Base-by-base conservation (phyloP, 169 alveolate genomes). In the Eimeria sp. region DNA sequence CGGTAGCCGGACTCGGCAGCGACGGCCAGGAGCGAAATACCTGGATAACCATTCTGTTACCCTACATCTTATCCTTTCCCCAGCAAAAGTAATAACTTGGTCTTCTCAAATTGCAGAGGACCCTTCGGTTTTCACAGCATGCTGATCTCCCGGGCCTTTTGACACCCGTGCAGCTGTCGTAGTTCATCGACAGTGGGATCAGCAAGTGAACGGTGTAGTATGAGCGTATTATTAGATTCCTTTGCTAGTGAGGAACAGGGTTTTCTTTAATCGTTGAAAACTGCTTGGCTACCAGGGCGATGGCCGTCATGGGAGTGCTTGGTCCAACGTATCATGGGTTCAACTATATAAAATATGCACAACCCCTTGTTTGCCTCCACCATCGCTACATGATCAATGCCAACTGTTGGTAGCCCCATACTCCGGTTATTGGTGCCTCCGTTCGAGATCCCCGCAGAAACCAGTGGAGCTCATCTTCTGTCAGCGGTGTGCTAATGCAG, bases 1-100 rank as follows among this genome's bases (percentile, higher is more conserved):
- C 58, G 86, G 63, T 34, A 40, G 86, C 6, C 86, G 34, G 63
- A 45, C 65, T 78, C 63, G 88, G 88, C 88, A 47, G 63, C 88
- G 40, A 45, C 63, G 22, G 25, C 45, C 13, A 11, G 4, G 45
- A 47, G 67, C 61, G 65, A 78, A 78, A 11, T 22, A 9, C 25
- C 58, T 11, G 45, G n/a, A 20, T 7, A 7, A 20, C 25, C 9
- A 1, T 20, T 78, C 63, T 78, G 45, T 49, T 25, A 0, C 18
- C 54, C 18, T 34, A 34, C 40, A 34, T 34, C 40, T 61, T 47
- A 47, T 5, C 20, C 22, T 10, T 78, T 47, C 49, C n/a, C 43
- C n/a, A 25, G 30, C 40, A 5, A 16, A 5, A 40, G 14, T 34
- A 20, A 25, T 25, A 0, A 47, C 70, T 20, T 43, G 13, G 4